Percentiles rank a stretch among this genome's conserved stretches.
Evolutionary conservation across 805 yeast species (phyloP).

Genomic region (Yamadazyma paraphyllophila): DNA sequence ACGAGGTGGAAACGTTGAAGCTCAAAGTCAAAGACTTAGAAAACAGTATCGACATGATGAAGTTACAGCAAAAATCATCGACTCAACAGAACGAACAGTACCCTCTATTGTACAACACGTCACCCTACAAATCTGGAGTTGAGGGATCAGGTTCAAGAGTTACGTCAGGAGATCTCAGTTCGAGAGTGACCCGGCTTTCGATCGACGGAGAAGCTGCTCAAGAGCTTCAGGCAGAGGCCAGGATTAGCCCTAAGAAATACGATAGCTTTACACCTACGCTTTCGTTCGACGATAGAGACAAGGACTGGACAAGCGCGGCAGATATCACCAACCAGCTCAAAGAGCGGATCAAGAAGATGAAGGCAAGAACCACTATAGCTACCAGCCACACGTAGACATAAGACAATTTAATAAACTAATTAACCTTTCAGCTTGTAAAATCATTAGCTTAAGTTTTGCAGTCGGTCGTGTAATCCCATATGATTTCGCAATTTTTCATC

Average conservation of each 20-base stretch:
- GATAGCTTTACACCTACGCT: neutral
- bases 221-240: constrained; percentile 6
- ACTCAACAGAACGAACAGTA: neutral
- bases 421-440: neutral
- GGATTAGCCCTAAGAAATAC: constrained; percentile 5
- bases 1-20: constrained; percentile 61
- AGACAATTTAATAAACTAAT: neutral
- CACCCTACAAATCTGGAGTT: constrained; percentile 2
- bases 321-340: constrained; percentile 84
- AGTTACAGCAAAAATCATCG: constrained; percentile 21
- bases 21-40: constrained; percentile 54
- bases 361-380: constrained; percentile 37
- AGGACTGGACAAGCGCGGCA: constrained; percentile 80
- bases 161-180: constrained; percentile 36
- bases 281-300: constrained; percentile 18
- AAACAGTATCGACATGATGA: constrained; percentile 36
- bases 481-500: neutral
- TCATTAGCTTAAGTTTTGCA: neutral
- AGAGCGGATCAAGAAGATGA: constrained; percentile 88
- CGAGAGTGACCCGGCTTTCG: constrained; percentile 40
- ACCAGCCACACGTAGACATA: neutral
- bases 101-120: constrained; percentile 1
- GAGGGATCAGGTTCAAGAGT: constrained; percentile 13
- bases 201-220: constrained; percentile 23
- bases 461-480: constrained; percentile 3